Base-by-base conservation (phyloP, 192 early-diverging fungal species). In the Spizellomyces punctatus region DNA sequence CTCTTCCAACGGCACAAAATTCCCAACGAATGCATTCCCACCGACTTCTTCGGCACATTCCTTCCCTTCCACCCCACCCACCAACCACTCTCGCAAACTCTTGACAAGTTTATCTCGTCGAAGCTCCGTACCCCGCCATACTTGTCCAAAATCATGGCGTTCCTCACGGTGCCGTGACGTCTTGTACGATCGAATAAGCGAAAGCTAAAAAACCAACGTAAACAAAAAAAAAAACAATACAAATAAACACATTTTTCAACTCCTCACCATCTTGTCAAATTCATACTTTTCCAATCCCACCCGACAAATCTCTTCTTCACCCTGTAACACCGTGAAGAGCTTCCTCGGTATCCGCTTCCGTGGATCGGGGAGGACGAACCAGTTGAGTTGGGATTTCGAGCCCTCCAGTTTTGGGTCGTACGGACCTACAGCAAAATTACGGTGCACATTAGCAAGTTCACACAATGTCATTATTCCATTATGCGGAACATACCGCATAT, bases 401-500 rank as follows among this genome's bases (percentile, higher is more conserved):
- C 88, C 89, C 16, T 90, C 90, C 22, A 94, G 83, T 44, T 86
- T 76, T 1, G 89, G 90, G 75, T 94, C 91, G 61, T 94, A 96
- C 8, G 95, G 95, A 7, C 91, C 91, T 88, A 57, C 12, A n/a
- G n/a, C 27, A 0, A 36, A 36, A 36, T 2, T 3, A 36, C 27
- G 27, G 27, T 36, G n/a, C n/a, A 36, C 27, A 3, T 36, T 3
- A 36, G 27, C 27, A 36, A 36, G 27, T 36, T 2, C 27, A 36
- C 27, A 36, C 27, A 36, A 36, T n/a, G n/a, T n/a, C n/a, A 36
- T 36, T 3, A 36, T 2, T 36, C 27, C 27, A 36, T 36, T 3
- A 3, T 36, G 27, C 3, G 27, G 27, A 3, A 36, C 27, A 36
- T 36, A 36, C 27, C 27, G 27, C 27, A 36, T 36, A 36, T 36